Conservation (phyloP, 805 yeast species). For the Lachancea cidri region DNA sequence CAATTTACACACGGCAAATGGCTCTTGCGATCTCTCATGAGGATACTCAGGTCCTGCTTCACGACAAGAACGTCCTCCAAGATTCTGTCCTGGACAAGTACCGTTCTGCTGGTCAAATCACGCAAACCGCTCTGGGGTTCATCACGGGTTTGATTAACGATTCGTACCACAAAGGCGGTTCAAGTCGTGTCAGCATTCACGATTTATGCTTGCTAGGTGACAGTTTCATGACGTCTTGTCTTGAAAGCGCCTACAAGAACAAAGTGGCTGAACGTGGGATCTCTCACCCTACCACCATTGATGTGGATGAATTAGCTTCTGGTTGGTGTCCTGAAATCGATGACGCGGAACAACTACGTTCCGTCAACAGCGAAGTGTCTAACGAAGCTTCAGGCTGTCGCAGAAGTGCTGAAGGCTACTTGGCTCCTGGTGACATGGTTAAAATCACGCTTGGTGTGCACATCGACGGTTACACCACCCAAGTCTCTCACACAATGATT, state of each 20-base stretch:
- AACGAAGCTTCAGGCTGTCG: conserved; percentile 16
- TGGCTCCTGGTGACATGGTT: conserved; percentile 73
- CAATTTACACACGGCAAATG: conserved; percentile 35
- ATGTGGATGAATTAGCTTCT: conserved; percentile 67
- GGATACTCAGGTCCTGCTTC: conserved; percentile 67
- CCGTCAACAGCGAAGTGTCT: conserved; percentile 14
- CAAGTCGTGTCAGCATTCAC: conserved; percentile 44
- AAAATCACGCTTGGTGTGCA: conserved; percentile 86
- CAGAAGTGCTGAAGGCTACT: conserved; percentile 14
- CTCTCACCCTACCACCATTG: conserved; percentile 85
- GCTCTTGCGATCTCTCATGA: conserved; percentile 71
- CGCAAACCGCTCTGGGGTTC: conserved; percentile 75
- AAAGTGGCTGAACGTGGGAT: conserved; percentile 83
- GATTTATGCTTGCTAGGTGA: conserved; percentile 84
- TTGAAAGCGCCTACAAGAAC: conserved; percentile 54
- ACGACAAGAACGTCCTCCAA: conserved; percentile 63
- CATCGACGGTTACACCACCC: conserved; percentile 90
- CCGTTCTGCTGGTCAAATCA: conserved; percentile 81
- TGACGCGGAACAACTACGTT: conserved; percentile 39
- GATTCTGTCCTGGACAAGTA: conserved; percentile 69
- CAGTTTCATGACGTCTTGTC: conserved; percentile 57
- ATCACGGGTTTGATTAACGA: conserved; percentile 63
- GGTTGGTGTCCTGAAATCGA: conserved; percentile 88
- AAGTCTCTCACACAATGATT: conserved; percentile 80
- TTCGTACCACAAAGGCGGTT: conserved; percentile 50